Base-by-base conservation (phyloP, 495 filamentous ascomycete species). In the Beverwykella pulmonaria region DNA sequence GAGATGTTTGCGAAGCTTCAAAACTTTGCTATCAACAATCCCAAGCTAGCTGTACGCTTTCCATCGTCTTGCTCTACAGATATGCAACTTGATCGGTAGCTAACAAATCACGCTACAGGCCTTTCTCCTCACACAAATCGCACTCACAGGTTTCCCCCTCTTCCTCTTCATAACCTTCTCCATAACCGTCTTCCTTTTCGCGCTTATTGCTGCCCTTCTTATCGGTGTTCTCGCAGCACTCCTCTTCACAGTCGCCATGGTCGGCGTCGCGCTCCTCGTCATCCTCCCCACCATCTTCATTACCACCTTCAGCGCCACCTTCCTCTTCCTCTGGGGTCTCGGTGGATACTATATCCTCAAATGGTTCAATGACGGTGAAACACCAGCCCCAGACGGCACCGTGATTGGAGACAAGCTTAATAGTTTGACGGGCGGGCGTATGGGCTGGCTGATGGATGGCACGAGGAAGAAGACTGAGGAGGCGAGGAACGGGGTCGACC, bases 281-380 rank as follows among this genome's bases (percentile, higher is more conserved):
- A 78, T 91, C 47, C 75, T 88, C 5, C 88, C 87, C 0, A 83
- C 84, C 8, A 70, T 92, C 30, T 84, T 87, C 76, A 59, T 87
- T 29, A 88, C 85, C 4, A 81, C 79, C 19, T 73, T 79, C 59
- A 70, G 82, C 26, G 87, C 82, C 10, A 75, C 83, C 1, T 81
- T 84, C 55, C 64, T 88, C 59, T 92, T 88, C 86, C 75, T 84
- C 1, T 89, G 86, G 83, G 86, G 78, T 10, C 76, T 87, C 22
- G 82, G 77, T 54, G 79, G 77, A 29, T 90, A 84, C 64, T 74
- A 85, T 66, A 75, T 83, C 46, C 73, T 82, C 32, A 84, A 82
- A 63, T 84, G 80, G 79, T 74, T 81, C 56, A 77, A 76, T 53
- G 63, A 76, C 27, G 71, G 67, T 12, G 58, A 67, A 22, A 46